Evolutionary conservation across 805 yeast genomes (phyloP).

Genomic region (Starmerella powellii): DNA sequence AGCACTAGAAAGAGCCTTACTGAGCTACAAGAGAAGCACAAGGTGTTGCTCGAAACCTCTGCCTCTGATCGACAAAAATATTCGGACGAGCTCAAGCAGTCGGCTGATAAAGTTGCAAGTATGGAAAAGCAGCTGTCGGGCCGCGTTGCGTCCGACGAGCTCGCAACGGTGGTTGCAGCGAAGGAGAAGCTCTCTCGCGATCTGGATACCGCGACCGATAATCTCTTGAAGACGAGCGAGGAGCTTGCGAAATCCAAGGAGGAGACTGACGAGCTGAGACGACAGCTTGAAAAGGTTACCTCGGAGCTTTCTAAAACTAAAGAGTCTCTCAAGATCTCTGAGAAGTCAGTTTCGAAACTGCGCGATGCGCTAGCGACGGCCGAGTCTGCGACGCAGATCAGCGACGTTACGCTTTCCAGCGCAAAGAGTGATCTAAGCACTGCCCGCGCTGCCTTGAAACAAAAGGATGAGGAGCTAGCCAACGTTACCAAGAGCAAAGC

Average conservation of each 20-base stretch:
- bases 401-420: no score
- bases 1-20: neutral
- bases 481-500: no score
- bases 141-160: neutral
- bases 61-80: neutral
- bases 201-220: slow-evolving; percentile 6
- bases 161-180: neutral
- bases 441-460: no score
- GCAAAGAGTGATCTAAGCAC: no score
- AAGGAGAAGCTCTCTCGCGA: neutral
- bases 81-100: neutral
- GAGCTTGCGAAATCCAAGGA: slow-evolving; percentile 15
- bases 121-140: neutral
- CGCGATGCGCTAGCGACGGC: no score
- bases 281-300: neutral
- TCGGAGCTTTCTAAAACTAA: neutral
- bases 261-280: neutral
- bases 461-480: no score
- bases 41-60: neutral
- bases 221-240: slow-evolving; percentile 9
- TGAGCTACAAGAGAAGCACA: slow-evolving; percentile 10
- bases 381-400: no score
- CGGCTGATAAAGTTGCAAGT: neutral
- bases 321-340: neutral
- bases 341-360: neutral